These are phyloP conservation scores for Phytophthora sp. DNA, from an alignment of 352 stramenopile species.

Conservation along the genomic window DNA sequence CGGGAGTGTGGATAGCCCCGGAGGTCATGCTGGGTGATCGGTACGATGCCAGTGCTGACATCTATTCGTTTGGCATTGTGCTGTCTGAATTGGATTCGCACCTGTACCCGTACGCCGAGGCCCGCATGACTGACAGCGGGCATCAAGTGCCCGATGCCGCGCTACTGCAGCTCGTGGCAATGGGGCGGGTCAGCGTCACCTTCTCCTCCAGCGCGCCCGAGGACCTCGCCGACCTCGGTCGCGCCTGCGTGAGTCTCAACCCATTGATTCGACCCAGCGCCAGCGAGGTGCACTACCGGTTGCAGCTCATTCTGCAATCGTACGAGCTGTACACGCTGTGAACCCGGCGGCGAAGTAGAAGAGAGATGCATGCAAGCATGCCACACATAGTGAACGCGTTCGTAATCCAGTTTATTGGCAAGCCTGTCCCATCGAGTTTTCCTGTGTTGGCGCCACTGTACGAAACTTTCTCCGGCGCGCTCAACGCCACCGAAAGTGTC, in stretches of 20 bases:
- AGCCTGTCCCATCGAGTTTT: constrained; percentile 15
- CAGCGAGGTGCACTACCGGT: constrained; percentile 30
- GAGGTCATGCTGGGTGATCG: constrained; percentile 43
- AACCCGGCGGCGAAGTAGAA: constrained; percentile 4
- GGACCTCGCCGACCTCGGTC: constrained; percentile 19
- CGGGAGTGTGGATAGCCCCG: constrained; percentile 46
- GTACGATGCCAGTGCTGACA: constrained; percentile 48
- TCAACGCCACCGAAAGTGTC: constrained; percentile 19
- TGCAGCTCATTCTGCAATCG: constrained; percentile 27
- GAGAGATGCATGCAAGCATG: background rate
- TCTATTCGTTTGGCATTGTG: constrained; percentile 48
- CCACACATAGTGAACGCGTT: background rate
- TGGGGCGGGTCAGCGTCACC: constrained; percentile 15
- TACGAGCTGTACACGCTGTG: constrained; percentile 30
- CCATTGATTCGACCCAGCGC: constrained; percentile 20
- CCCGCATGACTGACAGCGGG: constrained; percentile 11
- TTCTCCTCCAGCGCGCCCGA: constrained; percentile 25
- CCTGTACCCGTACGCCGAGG: constrained; percentile 26
- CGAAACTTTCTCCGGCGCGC: constrained; percentile 8
- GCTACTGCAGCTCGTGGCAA: constrained; percentile 32
- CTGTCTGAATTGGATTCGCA: constrained; percentile 44
- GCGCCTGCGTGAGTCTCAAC: constrained; percentile 26
- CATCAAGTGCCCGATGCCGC: constrained; percentile 20
- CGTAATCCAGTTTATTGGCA: background rate
- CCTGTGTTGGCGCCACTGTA: background rate